Conservation (phyloP, 2,329 filamentous ascomycete species). For the Pseudogymnoascus sp. region DNA sequence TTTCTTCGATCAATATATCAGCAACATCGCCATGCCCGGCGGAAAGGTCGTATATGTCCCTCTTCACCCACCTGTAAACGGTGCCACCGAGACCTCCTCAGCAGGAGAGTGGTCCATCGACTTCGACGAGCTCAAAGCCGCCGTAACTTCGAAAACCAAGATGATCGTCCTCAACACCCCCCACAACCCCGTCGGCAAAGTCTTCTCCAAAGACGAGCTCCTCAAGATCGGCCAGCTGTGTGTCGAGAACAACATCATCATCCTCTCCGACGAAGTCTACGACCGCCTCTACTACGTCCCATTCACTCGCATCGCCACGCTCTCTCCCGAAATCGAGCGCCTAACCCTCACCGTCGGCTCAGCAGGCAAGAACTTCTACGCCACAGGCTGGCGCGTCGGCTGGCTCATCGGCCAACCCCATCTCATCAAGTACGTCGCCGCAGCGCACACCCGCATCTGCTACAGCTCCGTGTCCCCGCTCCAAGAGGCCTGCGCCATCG, state of each 20-base stretch:
- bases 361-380: conserved; percentile 97
- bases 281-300: conserved; percentile 92
- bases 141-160: conserved; percentile 79
- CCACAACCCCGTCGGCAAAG: conserved; percentile 93
- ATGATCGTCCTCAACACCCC: conserved; percentile 91
- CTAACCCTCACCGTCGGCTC: conserved; percentile 91
- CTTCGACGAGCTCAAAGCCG: conserved; percentile 69
- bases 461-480: conserved; percentile 89
- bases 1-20: conserved; percentile 98
- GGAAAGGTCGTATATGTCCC: conserved; percentile 93
- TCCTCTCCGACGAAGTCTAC: conserved; percentile 88
- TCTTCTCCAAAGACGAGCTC: conserved; percentile 78
- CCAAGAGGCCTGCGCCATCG: conserved; percentile 88
- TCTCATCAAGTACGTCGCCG: conserved; percentile 82
- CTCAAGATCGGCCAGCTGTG: conserved; percentile 78
- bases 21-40: conserved; percentile 97
- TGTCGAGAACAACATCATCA: conserved; percentile 88
- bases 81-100: conserved; percentile 69
- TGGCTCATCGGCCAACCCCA: conserved; percentile 88
- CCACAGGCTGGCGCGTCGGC: conserved; percentile 90
- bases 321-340: conserved; percentile 81
- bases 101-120: conserved; percentile 84
- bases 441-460: conserved; percentile 92
- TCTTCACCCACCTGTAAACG: conserved; percentile 78
- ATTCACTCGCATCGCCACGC: conserved; percentile 83